phyloP scores from a whole-genome alignment of 1,284 basidiomycete species.

The Irpex sp. region DNA sequence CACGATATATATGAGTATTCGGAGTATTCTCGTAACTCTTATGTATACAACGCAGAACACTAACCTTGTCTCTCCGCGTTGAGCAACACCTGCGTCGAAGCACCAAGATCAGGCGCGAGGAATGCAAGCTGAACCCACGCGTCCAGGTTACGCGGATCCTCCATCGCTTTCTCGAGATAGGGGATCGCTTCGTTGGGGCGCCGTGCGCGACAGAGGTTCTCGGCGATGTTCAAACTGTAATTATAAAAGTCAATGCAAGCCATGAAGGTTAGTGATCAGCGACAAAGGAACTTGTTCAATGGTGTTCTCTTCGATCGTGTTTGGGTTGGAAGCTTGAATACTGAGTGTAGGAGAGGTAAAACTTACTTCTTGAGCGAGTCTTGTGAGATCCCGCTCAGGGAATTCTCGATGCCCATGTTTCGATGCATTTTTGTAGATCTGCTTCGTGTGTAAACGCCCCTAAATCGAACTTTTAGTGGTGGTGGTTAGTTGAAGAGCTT shows the following conservation, averaged over 20 bases:
- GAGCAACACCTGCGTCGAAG: background rate
- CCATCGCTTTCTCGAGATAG: conserved; percentile 7
- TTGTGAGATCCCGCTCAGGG: background rate
- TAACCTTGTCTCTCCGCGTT: conserved; percentile 6
- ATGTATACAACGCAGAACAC: background rate
- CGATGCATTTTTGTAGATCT: background rate
- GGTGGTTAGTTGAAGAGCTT: background rate
- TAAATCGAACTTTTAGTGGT: background rate
- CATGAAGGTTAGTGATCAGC: too few species aligned
- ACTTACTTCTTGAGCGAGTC: background rate
- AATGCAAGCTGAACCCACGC: conserved; percentile 6
- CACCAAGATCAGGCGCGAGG: conserved; percentile 4
- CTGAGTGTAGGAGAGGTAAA: too few species aligned
- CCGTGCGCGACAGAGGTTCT: conserved; percentile 6
- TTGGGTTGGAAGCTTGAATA: background rate
- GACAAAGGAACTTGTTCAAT: too few species aligned
- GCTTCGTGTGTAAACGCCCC: background rate
- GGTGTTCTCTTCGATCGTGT: too few species aligned
- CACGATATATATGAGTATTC: too few species aligned
- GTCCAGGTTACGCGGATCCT: conserved; percentile 8
- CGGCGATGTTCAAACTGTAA: conserved; percentile 6
- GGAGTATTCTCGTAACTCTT: too few species aligned
- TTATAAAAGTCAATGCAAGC: too few species aligned
- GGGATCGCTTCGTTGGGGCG: conserved; percentile 7
- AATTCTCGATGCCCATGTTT: background rate